These are phyloP conservation scores for Cornus kousa DNA, from an alignment of 148 eudicot species.

Conservation along the genomic window DNA sequence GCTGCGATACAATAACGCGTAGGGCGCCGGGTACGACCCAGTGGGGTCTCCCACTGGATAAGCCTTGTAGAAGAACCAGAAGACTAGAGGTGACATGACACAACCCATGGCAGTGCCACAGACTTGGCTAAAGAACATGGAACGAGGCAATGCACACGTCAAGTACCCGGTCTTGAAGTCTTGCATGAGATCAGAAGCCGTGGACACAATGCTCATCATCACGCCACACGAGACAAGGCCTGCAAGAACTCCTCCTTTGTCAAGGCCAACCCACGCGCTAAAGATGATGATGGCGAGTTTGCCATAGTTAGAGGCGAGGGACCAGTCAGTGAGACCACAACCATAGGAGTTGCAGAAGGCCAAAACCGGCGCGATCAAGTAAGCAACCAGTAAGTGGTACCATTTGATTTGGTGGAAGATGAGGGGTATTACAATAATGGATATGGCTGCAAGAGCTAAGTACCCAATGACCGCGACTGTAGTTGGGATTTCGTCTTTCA, in stretches of 20 bases:
- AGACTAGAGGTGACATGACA: conserved; percentile 25
- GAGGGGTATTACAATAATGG: conserved; percentile 9
- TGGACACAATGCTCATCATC: conserved; percentile 39
- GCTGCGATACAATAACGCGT: conserved; percentile 26
- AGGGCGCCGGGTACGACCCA: conserved; percentile 31
- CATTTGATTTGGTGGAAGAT: conserved; percentile 31
- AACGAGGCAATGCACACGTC: conserved; percentile 32
- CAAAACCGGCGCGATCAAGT: conserved; percentile 24
- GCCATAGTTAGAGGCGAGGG: conserved; percentile 39
- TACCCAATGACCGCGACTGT: conserved; percentile 20
- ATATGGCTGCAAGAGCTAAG: conserved; percentile 13
- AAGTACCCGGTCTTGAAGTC: conserved; percentile 32
- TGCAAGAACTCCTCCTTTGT: conserved; percentile 29
- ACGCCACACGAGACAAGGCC: conserved; percentile 38
- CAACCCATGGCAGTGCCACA: conserved; percentile 35
- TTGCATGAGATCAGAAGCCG: conserved; percentile 37
- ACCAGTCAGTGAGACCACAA: conserved; percentile 40
- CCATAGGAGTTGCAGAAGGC: conserved; percentile 47
- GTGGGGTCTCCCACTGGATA: conserved; percentile 23
- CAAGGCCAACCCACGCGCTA: conserved; percentile 33
- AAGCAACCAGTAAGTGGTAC: conserved; percentile 30
- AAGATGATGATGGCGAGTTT: conserved; percentile 28
- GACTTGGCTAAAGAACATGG: conserved; percentile 39
- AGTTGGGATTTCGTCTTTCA: conserved; percentile 27
- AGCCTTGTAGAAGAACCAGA: conserved; percentile 43